Base-by-base conservation (phyloP, 2,329 filamentous ascomycete species). In the Cladosporium sp. region DNA sequence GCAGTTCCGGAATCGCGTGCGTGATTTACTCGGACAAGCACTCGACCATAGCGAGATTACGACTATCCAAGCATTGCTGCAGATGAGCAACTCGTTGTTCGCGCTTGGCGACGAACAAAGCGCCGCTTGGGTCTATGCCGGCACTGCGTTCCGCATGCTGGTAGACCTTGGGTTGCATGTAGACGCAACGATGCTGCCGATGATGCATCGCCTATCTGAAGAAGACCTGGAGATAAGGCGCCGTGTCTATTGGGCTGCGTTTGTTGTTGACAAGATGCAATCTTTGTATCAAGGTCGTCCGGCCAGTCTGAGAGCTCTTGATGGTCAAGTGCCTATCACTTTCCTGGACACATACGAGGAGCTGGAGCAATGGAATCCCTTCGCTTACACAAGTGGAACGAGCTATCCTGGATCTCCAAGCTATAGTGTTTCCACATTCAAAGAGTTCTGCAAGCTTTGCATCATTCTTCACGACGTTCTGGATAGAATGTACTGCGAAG, bases 181-280 rank as follows among this genome's bases (percentile, higher is more conserved):
- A 13, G 69, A 72, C 61, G 63, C 62, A 43, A 59, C 63, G 39
- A 60, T 57, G 32, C 59, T 69, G 48, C 50, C 62, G 35, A 59
- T 55, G 5, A 56, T 59, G 43, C 59, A 62, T 11, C 63, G 62
- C 11, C 65, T 49, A 1, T 38, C 47, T 11, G 47, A 49, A 18
- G 40, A 42, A 38, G 47, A 49, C 8, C 30, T 49, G n/a, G 47
- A 49, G 30, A 43, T 49, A 9, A 19, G 40, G 2, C 47, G 47
- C 20, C 25, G 47, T 36, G 45, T 49, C 9, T 49, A 49, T n/a
- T 49, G 47, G 47, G 25, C 38, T 16, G 47, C 47, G 25, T 43
- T 49, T 19, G 47, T 49, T n/a, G 40, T 43, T 9, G 47, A 49
- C 18, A 43, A 42, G 29, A 49, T 43, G 47, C 47, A 49, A n/a